A percentile compares a stretch with the other conserved stretches of the same genome.
phyloP scores from a whole-genome alignment of 495 filamentous ascomycete species.

The Cudoniella acicularis region DNA sequence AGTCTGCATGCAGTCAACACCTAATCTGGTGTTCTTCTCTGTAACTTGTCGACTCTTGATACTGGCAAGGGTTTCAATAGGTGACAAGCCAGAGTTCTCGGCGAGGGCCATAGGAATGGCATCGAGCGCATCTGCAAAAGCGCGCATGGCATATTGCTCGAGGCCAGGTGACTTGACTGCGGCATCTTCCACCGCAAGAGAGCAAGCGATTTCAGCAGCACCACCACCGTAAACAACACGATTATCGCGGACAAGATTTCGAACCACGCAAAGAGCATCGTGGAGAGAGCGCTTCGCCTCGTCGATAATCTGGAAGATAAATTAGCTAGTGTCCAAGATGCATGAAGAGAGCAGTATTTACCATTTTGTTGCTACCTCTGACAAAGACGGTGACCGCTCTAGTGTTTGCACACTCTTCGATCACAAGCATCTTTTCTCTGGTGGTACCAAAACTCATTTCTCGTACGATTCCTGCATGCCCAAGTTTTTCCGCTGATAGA shows the following conservation, averaged over 20 bases:
- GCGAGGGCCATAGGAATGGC: constrained; percentile 93
- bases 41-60: constrained; percentile 96
- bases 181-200: constrained; percentile 90
- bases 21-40: constrained; percentile 77
- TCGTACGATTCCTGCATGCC: constrained; percentile 81
- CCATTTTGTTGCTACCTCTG: constrained; percentile 99
- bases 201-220: constrained; percentile 97
- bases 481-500: constrained; percentile 83
- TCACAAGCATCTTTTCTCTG: constrained; percentile 98
- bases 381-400: constrained; percentile 95
- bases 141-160: constrained; percentile 98
- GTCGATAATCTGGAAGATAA: constrained; percentile 76
- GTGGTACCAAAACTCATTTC: constrained; percentile 97
- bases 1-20: constrained; percentile 95
- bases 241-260: constrained; percentile 94
- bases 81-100: constrained; percentile 93
- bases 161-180: constrained; percentile 92
- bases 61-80: constrained; percentile 89
- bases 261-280: constrained; percentile 95
- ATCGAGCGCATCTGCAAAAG: constrained; percentile 93
- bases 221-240: constrained; percentile 98
- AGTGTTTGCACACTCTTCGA: constrained; percentile 98
- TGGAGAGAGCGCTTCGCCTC: constrained; percentile 97
- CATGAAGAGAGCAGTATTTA: constrained; percentile 35
- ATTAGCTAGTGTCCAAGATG: constrained; percentile 28